Evolutionary conservation across 371 early-diverging fungal species (phyloP), one percentile per base, ranked within the genome.

Genomic region (Capillidium rhysosporum): DNA sequence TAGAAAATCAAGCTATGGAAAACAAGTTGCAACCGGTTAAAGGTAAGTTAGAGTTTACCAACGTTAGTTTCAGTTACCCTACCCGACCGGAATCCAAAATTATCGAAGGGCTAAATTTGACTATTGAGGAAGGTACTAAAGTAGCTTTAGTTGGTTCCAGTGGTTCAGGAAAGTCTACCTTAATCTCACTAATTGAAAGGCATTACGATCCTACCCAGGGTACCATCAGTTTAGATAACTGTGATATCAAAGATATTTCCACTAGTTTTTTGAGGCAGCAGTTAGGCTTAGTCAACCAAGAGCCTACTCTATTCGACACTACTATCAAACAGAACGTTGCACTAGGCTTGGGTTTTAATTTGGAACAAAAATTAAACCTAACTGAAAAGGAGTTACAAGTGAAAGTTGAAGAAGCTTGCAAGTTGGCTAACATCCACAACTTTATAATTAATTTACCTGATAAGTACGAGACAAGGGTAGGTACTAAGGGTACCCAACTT

Each of bases 211-310:
- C 81, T 5, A 57, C 60, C 14, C 58, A 55, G 28, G 90, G 89
- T 30, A 48, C 61, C 0, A 70, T 89, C 29, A 55, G 61, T 20
- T 26, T 90, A 12, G 89, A 90, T 63, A 86, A 87, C 34, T 61
- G 64, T 9, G 69, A 83, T 51, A 63, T 86, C 38, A 69, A 72
- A 48, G 69, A 71, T 10, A 69, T 77, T 8, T 68, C 70, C 0
- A 80, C 82, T 61, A 54, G 59, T 1, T 72, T 71, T 10, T 65
- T 89, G 25, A 72, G 90, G 24, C 65, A 71, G 30, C 68, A 70
- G 31, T 80, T 93, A 55, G 86, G 89, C 26, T 40, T 87, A n/a
- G 88, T 92, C 3, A 73, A 77, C 39, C 93, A 95, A 66, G 90
- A 89, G 59, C 88, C 89, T 5, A 68, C 69, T 23, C 64, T 92